Evolutionary conservation across 2,329 filamentous ascomycete species (phyloP).

Genomic region (Claviceps maximensis): DNA sequence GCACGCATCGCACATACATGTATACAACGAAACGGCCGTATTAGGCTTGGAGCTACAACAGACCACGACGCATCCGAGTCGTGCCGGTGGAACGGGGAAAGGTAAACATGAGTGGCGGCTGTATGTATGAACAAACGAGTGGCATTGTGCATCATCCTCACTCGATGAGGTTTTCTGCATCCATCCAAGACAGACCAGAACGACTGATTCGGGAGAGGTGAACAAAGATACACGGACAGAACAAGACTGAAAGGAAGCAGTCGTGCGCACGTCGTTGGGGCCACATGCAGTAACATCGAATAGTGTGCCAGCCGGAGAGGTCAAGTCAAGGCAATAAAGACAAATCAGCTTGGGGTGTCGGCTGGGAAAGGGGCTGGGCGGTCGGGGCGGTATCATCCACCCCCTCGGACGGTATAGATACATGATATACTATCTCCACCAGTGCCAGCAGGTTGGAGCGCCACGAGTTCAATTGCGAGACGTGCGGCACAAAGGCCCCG

Average conservation of each 20-base stretch:
- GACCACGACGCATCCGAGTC: background rate
- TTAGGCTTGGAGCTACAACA: background rate
- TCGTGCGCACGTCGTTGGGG: too few relatives aligned
- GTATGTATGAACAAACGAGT: background rate
- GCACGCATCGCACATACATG: background rate
- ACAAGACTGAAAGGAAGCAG: too few relatives aligned
- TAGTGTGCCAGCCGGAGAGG: too few relatives aligned
- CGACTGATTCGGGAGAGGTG: background rate
- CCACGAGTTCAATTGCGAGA: constrained; percentile 2
- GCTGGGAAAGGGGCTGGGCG: too few relatives aligned
- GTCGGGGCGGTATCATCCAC: too few relatives aligned
- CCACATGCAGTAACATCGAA: too few relatives aligned
- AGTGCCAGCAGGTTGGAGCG: constrained; percentile 3
- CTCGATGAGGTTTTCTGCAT: background rate
- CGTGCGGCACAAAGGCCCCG: background rate
- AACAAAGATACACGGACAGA: background rate
- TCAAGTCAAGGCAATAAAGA: too few relatives aligned
- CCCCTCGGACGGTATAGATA: too few relatives aligned
- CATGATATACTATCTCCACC: too few relatives aligned
- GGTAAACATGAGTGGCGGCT: background rate
- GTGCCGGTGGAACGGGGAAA: background rate
- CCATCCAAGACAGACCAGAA: too few relatives aligned
- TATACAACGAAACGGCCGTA: background rate
- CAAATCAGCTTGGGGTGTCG: too few relatives aligned
- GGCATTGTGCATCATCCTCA: background rate